Percentiles rank a stretch among this genome's conserved stretches.
Evolutionary conservation across 805 yeast genomes (phyloP).

Genomic region (Ascoidea asiatica): DNA sequence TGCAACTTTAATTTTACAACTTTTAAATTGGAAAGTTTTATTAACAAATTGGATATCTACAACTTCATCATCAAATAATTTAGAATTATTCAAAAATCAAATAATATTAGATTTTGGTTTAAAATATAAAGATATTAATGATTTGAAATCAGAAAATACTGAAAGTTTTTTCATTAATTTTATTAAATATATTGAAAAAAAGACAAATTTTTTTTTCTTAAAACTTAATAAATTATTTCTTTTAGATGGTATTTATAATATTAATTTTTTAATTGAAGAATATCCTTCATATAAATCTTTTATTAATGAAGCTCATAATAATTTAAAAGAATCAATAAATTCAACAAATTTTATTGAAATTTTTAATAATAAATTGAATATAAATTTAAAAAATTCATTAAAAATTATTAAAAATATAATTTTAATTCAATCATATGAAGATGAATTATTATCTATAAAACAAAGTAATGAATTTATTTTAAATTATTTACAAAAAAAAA

Average conservation of each 20-base stretch:
- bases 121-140: neutral
- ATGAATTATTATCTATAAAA: slow-evolving; percentile 44
- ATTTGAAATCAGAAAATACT: neutral
- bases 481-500: slow-evolving; percentile 5
- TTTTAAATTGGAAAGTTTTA: slow-evolving; percentile 18
- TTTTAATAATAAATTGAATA: slow-evolving; percentile 9
- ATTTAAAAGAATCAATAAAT: slow-evolving; percentile 13
- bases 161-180: no score
- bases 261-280: slow-evolving; percentile 36
- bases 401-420: slow-evolving; percentile 9
- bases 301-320: slow-evolving; percentile 43
- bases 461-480: slow-evolving; percentile 35
- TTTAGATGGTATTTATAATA: slow-evolving; percentile 62
- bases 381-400: slow-evolving; percentile 2
- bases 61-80: slow-evolving; percentile 10
- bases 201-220: no score
- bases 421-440: slow-evolving; percentile 48
- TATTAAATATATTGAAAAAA: no score
- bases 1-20: slow-evolving; percentile 48
- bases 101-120: neutral
- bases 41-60: slow-evolving; percentile 2
- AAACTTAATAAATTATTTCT: slow-evolving; percentile 21
- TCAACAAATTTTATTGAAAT: slow-evolving; percentile 7
- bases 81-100: neutral
- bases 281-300: slow-evolving; percentile 47